A percentile compares a stretch with the other conserved stretches of the same genome.
Evolutionary conservation across 495 filamentous ascomycete genomes (phyloP).

Genomic region (Hypoxylon intermedium): DNA sequence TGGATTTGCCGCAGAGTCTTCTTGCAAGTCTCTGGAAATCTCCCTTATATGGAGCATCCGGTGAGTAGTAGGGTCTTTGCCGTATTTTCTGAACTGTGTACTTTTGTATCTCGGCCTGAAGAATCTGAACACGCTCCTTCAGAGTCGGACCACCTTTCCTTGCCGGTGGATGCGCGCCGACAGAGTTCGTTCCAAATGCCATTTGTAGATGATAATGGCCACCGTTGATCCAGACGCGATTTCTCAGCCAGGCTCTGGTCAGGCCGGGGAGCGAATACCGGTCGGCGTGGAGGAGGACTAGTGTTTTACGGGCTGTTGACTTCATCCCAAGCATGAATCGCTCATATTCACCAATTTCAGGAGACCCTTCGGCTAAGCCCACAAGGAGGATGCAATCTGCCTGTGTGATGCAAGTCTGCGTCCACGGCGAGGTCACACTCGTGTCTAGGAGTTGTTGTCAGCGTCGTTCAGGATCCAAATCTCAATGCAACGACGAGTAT

Average conservation of each 20-base stretch:
- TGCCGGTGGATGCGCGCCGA: constrained; percentile 76
- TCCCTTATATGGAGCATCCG: constrained; percentile 91
- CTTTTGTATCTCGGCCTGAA: constrained; percentile 97
- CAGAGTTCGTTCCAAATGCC: constrained; percentile 79
- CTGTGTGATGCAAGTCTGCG: constrained; percentile 95
- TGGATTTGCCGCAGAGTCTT: constrained; percentile 89
- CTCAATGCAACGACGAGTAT: constrained; percentile 1
- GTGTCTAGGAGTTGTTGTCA: constrained; percentile 65
- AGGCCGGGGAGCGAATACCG: constrained; percentile 84
- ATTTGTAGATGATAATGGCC: constrained; percentile 98
- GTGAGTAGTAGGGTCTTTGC: constrained; percentile 86
- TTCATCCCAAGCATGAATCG: constrained; percentile 95
- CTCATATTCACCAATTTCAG: constrained; percentile 93
- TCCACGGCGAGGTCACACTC: constrained; percentile 95
- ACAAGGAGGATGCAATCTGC: constrained; percentile 95
- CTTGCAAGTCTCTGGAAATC: constrained; percentile 95
- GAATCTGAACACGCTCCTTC: constrained; percentile 89
- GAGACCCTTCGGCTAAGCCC: constrained; percentile 87
- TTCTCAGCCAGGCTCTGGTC: constrained; percentile 88
- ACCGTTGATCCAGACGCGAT: constrained; percentile 97
- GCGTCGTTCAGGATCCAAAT: constrained; percentile 7
- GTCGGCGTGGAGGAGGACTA: constrained; percentile 92
- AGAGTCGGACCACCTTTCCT: constrained; percentile 84
- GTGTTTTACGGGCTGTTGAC: constrained; percentile 91
- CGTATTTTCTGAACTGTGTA: constrained; percentile 88